Percentiles rank a stretch among this genome's conserved stretches.
Conservation (phyloP, 106 monocot species). For the Phalaenopsis aphrodite region DNA sequence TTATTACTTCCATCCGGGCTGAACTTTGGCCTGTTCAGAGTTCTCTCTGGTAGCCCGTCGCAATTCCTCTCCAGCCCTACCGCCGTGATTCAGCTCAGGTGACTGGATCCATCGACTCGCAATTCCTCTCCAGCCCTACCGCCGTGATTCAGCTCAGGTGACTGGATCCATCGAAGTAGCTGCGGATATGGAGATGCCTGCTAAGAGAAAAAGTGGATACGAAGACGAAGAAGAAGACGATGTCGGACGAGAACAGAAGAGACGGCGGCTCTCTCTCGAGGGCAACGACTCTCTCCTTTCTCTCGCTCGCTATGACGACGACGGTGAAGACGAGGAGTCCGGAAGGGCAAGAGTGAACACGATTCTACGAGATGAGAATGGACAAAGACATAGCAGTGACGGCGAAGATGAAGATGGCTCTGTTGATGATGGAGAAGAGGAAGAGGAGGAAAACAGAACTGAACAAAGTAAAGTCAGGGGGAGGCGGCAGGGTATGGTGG, state of each 20-base stretch:
- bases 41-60: too few relatives aligned
- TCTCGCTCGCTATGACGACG: constrained; percentile 33
- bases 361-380: background rate
- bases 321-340: constrained; percentile 30
- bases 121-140: background rate
- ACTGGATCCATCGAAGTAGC: background rate
- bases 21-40: too few relatives aligned
- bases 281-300: constrained; percentile 22
- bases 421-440: constrained; percentile 32
- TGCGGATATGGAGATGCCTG: constrained; percentile 6
- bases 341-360: constrained; percentile 13
- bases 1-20: too few relatives aligned
- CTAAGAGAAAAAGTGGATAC: constrained; percentile 10
- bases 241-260: background rate
- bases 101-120: background rate
- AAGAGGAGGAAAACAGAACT: constrained; percentile 1
- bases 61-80: background rate
- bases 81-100: background rate
- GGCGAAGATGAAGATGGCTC: constrained; percentile 11
- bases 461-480: background rate
- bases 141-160: background rate
- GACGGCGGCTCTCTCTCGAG: constrained; percentile 15
- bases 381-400: background rate
- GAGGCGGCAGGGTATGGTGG: constrained; percentile 54
- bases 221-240: constrained; percentile 3